phyloP scores from a whole-genome alignment of 2,329 filamentous ascomycete genomes.

The Penicillium sp. region DNA sequence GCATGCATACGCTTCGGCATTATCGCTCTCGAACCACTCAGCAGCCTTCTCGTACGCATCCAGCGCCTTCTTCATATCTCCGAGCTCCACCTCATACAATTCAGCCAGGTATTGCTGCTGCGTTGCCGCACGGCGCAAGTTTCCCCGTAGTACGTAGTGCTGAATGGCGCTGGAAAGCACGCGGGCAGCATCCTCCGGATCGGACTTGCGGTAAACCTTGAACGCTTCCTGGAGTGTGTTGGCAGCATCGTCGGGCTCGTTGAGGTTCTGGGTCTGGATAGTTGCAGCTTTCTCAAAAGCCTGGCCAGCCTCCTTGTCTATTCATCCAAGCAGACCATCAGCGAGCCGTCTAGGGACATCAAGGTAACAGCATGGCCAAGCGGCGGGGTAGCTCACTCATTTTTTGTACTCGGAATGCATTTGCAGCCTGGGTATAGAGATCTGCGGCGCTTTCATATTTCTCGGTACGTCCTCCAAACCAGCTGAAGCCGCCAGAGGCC shows the following conservation, averaged over 20 bases:
- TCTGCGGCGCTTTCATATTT: conserved; percentile 90
- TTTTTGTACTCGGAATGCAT: conserved; percentile 85
- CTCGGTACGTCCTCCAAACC: conserved; percentile 81
- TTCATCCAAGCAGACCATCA: background rate
- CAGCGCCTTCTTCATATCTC: conserved; percentile 72
- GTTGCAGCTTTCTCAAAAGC: conserved; percentile 83
- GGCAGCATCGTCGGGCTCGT: conserved; percentile 87
- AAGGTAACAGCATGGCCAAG: conserved; percentile 1
- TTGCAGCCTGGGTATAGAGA: conserved; percentile 80
- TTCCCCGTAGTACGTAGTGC: conserved; percentile 84
- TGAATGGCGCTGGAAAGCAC: conserved; percentile 75
- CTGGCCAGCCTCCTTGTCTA: conserved; percentile 79
- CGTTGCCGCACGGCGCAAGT: conserved; percentile 83
- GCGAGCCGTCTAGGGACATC: background rate
- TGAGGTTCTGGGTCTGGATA: conserved; percentile 75
- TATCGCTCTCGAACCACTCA: conserved; percentile 83
- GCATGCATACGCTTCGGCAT: conserved; percentile 65
- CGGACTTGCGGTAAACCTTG: conserved; percentile 86
- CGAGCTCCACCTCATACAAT: conserved; percentile 75
- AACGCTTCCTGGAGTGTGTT: conserved; percentile 86
- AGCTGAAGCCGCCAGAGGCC: conserved; percentile 76
- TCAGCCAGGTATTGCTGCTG: conserved; percentile 88
- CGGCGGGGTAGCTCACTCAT: conserved; percentile 56
- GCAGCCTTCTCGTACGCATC: conserved; percentile 82
- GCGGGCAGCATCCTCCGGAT: conserved; percentile 75